Base-by-base conservation (phyloP, 1,284 basidiomycete genomes). In the Malassezia yamatoensis region DNA sequence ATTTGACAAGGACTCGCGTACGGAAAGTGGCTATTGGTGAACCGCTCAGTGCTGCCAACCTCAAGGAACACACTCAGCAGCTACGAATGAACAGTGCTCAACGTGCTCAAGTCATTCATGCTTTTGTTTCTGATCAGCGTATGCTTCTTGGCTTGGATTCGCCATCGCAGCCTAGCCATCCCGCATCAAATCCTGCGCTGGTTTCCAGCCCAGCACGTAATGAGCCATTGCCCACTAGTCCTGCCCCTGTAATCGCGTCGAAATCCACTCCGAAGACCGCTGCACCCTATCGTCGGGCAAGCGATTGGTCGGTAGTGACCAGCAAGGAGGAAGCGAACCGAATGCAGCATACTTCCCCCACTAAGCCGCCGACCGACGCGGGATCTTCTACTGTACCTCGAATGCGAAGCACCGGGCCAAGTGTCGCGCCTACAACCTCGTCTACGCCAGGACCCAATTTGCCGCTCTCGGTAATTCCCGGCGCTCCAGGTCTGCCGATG, bases 11-110 rank as follows among this genome's bases (percentile, higher is more conserved):
- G 80, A 42, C 79, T 80, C 85, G 85, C n/a, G 64, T 84, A 85
- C 87, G 61, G 45, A 61, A 62, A 50, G 58, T 78, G 11, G 77
- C 75, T 1, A 66, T 62, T 46, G 72, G 76, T 21, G 70, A 77
- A 34, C 59, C 67, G 6, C 63, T 78, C 21, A 75, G 76, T n/a
- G 64, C 65, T 1, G 66, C 69, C n/a, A 68, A 70, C 70, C 77
- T 98, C 65, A 90, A 86, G 76, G 75, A 90, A 32, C 90, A 90
- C 85, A 80, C 88, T 51, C 85, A 82, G 54, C 83, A 93, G 78
- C 90, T 91, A 63, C 68, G 84, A 76, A 18, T 51, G 29, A 38
- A 45, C 20, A 45, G 21, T 32, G 1, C 42, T 13, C 41, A 54
- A 32, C 42, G 40, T 39, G 53, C 43, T 16, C 48, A 43, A 24